Evolutionary conservation across 2,329 filamentous ascomycete genomes (phyloP), one percentile per base, ranked within the genome.

Genomic region (Xylariaceae sp.): DNA sequence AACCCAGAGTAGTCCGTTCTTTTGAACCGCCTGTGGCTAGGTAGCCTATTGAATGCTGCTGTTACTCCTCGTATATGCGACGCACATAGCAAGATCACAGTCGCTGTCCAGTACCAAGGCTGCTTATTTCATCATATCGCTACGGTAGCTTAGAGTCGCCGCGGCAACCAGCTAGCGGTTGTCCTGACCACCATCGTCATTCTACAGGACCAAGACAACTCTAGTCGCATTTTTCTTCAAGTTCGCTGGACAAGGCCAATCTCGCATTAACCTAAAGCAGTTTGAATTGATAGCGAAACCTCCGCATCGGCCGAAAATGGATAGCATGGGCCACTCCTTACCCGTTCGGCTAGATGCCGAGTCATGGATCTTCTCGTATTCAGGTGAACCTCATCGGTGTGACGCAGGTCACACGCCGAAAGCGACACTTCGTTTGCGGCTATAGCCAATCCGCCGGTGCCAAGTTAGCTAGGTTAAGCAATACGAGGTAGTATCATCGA

Each of bases 31-130:
- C 26, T 18, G 40, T 26, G 15, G 43, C 16, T 24, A 24, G n/a
- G n/a, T 18, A 27, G 20, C 42, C 29, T 39, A 50, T 36, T 24
- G 23, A 40, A 10, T 10, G 36, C 47, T 43, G 42, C 46, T 44
- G 51, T 43, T 27, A 42, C 50, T 55, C 50, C 59, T 66, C 64
- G 64, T 66, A 66, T 66, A 65, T 66, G 64, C 63, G 55, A 59
- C 65, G 50, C 49, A 65, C 63, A 46, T 59, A 55, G 55, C 52
- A 57, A 57, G 29, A 44, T 40, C 46, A 48, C 43, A 3, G 32
- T 36, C 24, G 23, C 18, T 20, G 24, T 20, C 36, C 6, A 8
- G 7, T 7, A 5, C 6, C 13, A 36, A 16, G 32, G 5, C 6
- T 33, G 20, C 27, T 35, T 23, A 29, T 43, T 23, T 37, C 21